Conservation (phyloP, 176 grass and related monocot genomes). For the Poa pratensis region DNA sequence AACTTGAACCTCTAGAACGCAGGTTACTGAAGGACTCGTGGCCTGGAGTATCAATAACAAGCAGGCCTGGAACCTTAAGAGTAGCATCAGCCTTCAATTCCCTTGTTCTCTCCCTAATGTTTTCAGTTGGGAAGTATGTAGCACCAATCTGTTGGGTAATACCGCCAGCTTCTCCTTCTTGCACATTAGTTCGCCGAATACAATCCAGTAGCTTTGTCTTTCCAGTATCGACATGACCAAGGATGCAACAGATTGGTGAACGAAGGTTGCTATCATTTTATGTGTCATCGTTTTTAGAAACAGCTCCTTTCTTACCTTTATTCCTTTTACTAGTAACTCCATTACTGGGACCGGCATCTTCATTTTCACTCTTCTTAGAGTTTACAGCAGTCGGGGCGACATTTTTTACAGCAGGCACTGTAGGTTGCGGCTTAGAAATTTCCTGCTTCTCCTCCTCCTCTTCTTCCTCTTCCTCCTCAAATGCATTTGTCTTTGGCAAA, state of each 20-base stretch:
- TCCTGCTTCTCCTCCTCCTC: slow-evolving; percentile 63
- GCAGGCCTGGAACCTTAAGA: slow-evolving; percentile 89
- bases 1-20: slow-evolving; percentile 95
- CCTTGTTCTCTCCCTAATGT: slow-evolving; percentile 97
- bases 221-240: slow-evolving; percentile 94
- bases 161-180: slow-evolving; percentile 94
- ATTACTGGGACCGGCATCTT: slow-evolving; percentile 44
- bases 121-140: slow-evolving; percentile 94
- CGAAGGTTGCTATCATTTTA: slow-evolving; percentile 66
- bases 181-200: slow-evolving; percentile 88
- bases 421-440: not conserved
- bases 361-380: slow-evolving; percentile 55
- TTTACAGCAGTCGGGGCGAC: slow-evolving; percentile 48
- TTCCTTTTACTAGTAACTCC: slow-evolving; percentile 58
- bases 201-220: slow-evolving; percentile 94
- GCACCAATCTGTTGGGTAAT: slow-evolving; percentile 98
- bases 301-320: slow-evolving; percentile 61
- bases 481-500: slow-evolving; percentile 60
- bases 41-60: slow-evolving; percentile 98
- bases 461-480: slow-evolving; percentile 69
- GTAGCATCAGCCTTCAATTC: slow-evolving; percentile 93
- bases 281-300: slow-evolving; percentile 47
- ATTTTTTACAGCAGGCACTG: slow-evolving; percentile 61
- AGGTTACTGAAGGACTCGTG: slow-evolving; percentile 93
- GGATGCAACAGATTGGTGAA: slow-evolving; percentile 97